Conservation (phyloP, 306 rosid genomes). For the Ceratonia siliqua region DNA sequence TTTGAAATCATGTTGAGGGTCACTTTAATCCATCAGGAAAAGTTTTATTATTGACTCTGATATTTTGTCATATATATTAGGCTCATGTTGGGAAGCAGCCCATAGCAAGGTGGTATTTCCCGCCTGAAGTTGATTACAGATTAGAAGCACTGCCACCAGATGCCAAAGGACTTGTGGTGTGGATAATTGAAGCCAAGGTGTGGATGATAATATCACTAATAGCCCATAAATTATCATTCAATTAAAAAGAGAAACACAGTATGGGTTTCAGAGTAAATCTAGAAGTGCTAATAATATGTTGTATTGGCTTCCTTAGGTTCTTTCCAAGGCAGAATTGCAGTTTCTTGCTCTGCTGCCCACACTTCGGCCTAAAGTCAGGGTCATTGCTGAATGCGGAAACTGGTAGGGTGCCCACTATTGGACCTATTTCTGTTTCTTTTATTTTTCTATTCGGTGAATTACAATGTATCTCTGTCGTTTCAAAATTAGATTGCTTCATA, state of each 20-base stretch:
- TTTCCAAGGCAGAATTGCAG: constrained; percentile 89
- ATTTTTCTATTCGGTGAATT: too few relatives aligned
- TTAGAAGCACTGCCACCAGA: constrained; percentile 82
- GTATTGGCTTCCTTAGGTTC: constrained; percentile 56
- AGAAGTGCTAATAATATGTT: background rate
- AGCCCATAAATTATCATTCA: background rate
- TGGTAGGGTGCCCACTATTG: constrained; percentile 47
- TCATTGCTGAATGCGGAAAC: constrained; percentile 93
- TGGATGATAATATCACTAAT: constrained; percentile 4
- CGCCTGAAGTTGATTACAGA: constrained; percentile 96
- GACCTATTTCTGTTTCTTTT: background rate
- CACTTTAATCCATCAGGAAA: too few relatives aligned
- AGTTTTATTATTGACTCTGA: too few relatives aligned
- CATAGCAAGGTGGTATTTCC: constrained; percentile 87
- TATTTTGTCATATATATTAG: constrained; percentile 22
- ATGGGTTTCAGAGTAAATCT: background rate
- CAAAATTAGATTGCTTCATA: too few relatives aligned
- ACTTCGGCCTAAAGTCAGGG: constrained; percentile 88
- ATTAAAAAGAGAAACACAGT: background rate
- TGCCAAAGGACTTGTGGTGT: constrained; percentile 62
- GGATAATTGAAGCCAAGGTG: constrained; percentile 58
- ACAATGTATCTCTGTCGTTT: too few relatives aligned
- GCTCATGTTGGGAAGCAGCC: constrained; percentile 58
- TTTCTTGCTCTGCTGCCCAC: constrained; percentile 85
- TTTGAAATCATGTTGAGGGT: too few relatives aligned